These are phyloP conservation scores for Pelargonium australe DNA, from an alignment of 441 rosid genomes.

Conservation along the genomic window DNA sequence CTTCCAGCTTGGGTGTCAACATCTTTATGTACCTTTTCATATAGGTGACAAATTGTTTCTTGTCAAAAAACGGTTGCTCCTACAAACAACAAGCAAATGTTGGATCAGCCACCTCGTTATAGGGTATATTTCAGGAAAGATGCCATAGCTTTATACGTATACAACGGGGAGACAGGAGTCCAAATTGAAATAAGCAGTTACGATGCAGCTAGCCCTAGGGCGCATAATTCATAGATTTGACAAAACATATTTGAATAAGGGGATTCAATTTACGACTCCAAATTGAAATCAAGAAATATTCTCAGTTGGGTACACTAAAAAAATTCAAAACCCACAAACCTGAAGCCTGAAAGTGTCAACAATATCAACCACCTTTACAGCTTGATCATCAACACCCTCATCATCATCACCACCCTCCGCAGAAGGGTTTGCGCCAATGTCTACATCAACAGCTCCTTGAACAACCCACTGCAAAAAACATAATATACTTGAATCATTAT, in stretches of 20 bases:
- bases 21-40: constrained; percentile 76
- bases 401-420: constrained; percentile 80
- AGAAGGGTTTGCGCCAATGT: constrained; percentile 96
- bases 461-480: constrained; percentile 63
- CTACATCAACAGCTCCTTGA: constrained; percentile 59
- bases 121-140: too few relatives aligned
- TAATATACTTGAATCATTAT: background rate
- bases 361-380: constrained; percentile 79
- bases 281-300: too few relatives aligned
- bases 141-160: too few relatives aligned
- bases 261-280: too few relatives aligned
- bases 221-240: too few relatives aligned
- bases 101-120: too few relatives aligned
- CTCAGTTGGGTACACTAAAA: too few relatives aligned
- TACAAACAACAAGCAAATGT: constrained; percentile 21
- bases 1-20: constrained; percentile 55
- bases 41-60: constrained; percentile 61
- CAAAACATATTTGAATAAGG: too few relatives aligned
- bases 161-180: too few relatives aligned
- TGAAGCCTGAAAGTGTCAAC: constrained; percentile 98
- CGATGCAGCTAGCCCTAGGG: too few relatives aligned
- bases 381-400: constrained; percentile 86
- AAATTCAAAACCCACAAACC: constrained; percentile 30
- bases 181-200: too few relatives aligned
- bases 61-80: constrained; percentile 95